Evolutionary conservation across 768 basidiomycete genomes (phyloP).

Genomic region (Suillus ampliporus): DNA sequence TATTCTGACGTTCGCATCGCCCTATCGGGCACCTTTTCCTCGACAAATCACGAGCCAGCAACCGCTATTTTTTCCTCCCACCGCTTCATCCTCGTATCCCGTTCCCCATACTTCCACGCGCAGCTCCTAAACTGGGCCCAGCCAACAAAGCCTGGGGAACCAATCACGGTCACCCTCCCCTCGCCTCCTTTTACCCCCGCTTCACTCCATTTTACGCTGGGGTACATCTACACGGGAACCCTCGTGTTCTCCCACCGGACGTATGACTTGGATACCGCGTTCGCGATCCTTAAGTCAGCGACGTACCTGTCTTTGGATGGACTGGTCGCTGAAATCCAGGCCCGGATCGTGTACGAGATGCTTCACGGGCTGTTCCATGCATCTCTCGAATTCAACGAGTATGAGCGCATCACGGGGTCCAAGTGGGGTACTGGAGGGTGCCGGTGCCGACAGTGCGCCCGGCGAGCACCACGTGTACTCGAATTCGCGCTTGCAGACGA

Average conservation of each 20-base stretch:
- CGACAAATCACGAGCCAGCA: conserved; percentile 65
- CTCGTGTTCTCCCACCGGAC: conserved; percentile 91
- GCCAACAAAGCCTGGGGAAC: conserved; percentile 46
- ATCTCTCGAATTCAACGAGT: conserved; percentile 78
- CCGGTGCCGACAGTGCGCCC: conserved; percentile 81
- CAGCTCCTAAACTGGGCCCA: conserved; percentile 72
- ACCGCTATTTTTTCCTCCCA: conserved; percentile 92
- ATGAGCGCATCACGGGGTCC: conserved; percentile 73
- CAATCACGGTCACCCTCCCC: conserved; percentile 71
- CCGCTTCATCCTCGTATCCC: conserved; percentile 89
- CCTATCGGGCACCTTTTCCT: conserved; percentile 71
- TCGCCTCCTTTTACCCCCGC: conserved; percentile 96
- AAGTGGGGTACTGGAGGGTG: conserved; percentile 88
- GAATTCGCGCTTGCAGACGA: conserved; percentile 81
- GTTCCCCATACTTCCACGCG: conserved; percentile 86
- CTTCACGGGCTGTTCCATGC: conserved; percentile 89
- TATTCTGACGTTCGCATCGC: conserved; percentile 91
- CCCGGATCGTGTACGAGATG: conserved; percentile 86
- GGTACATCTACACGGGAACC: conserved; percentile 94
- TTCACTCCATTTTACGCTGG: conserved; percentile 91
- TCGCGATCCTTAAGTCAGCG: conserved; percentile 86
- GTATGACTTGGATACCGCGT: conserved; percentile 91
- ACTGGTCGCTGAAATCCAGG: conserved; percentile 81
- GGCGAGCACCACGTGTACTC: conserved; percentile 81
- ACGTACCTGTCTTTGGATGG: conserved; percentile 76